These are phyloP conservation scores for Raphanus raphanistrum DNA, from an alignment of 345 rosid genomes.

Conservation along the genomic window DNA sequence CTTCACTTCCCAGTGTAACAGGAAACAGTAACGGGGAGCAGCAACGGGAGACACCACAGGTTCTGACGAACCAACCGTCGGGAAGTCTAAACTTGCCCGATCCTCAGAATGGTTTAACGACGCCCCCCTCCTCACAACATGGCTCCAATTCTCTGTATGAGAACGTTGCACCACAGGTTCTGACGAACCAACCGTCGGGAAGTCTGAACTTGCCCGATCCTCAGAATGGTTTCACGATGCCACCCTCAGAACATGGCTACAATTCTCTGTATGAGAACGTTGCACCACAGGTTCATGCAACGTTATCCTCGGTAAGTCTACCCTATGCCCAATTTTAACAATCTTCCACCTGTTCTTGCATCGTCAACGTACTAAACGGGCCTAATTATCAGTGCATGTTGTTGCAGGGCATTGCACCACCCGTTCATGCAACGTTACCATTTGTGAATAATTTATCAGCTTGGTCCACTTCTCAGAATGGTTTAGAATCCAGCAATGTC, in stretches of 20 bases:
- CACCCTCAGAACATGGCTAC: background rate
- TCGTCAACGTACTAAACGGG: conserved; percentile 3
- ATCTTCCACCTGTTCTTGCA: background rate
- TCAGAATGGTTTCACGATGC: conserved; percentile 19
- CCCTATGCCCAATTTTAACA: no score
- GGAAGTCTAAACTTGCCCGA: conserved; percentile 59
- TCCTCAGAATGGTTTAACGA: conserved; percentile 34
- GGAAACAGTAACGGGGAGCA: conserved; percentile 32
- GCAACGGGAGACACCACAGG: conserved; percentile 1
- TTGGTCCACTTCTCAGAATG: conserved; percentile 43
- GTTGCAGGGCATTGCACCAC: background rate
- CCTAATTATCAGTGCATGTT: background rate
- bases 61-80: conserved; percentile 20
- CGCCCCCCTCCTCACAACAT: background rate
- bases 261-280: background rate
- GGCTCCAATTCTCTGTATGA: background rate
- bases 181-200: conserved; percentile 38
- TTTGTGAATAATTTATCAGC: conserved; percentile 41
- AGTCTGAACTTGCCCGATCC: conserved; percentile 57
- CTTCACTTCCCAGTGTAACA: conserved; percentile 43
- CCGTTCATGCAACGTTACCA: background rate
- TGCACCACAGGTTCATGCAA: background rate
- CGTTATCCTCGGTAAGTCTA: background rate
- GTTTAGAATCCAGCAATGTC: background rate
- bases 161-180: conserved; percentile 5